phyloP scores from a whole-genome alignment of 805 yeast genomes.

The Teunomyces lycoperdinae region DNA sequence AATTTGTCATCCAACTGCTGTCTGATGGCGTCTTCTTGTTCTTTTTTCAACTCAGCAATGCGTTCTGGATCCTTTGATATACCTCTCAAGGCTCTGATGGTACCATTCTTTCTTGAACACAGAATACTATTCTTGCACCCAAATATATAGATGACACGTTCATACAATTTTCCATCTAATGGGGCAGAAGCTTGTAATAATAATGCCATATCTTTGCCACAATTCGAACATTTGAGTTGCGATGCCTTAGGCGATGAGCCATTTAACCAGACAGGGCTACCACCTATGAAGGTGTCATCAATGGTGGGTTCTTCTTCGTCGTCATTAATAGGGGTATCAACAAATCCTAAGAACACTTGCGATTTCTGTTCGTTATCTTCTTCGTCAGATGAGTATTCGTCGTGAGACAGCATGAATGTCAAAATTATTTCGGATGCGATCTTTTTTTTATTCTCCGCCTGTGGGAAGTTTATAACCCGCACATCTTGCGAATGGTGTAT shows the following conservation, averaged over 20 bases:
- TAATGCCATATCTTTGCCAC: slow-evolving; percentile 61
- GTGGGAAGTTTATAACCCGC: not conserved
- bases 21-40: slow-evolving; percentile 24
- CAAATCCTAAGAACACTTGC: slow-evolving; percentile 57
- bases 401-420: slow-evolving; percentile 34
- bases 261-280: slow-evolving; percentile 64
- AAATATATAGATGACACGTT: slow-evolving; percentile 77
- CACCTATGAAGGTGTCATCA: slow-evolving; percentile 83
- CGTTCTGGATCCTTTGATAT: slow-evolving; percentile 56
- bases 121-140: slow-evolving; percentile 54
- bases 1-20: slow-evolving; percentile 40
- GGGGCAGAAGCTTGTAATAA: slow-evolving; percentile 82
- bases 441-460: not conserved
- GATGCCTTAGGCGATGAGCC: slow-evolving; percentile 55
- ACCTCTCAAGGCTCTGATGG: slow-evolving; percentile 76
- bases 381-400: slow-evolving; percentile 55
- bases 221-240: slow-evolving; percentile 60
- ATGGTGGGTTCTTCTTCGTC: slow-evolving; percentile 34
- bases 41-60: slow-evolving; percentile 39
- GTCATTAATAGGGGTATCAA: slow-evolving; percentile 55
- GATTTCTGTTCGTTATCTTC: slow-evolving; percentile 35
- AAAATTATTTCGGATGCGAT: not conserved
- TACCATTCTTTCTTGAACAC: slow-evolving; percentile 71
- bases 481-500: not conserved
- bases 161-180: slow-evolving; percentile 66